These are phyloP conservation scores for Camellia oleifera DNA, from an alignment of 179 eudicot species.

Conservation along the genomic window DNA sequence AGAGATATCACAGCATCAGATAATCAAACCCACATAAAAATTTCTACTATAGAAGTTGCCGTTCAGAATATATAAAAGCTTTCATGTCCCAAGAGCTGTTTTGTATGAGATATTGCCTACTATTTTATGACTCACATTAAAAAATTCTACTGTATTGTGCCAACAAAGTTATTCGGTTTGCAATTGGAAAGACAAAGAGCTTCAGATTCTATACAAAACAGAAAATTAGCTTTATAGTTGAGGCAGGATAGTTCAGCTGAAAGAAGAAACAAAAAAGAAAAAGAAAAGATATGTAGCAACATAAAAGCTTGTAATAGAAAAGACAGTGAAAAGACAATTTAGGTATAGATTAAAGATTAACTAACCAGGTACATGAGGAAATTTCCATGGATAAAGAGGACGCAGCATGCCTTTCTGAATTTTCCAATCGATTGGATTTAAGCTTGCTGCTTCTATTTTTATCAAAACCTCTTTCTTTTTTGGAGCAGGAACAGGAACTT, in stretches of 20 bases:
- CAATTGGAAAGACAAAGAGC: not conserved
- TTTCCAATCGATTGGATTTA: constrained; percentile 82
- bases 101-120: too few relatives aligned
- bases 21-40: not conserved
- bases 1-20: not conserved
- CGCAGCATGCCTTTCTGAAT: constrained; percentile 62
- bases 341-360: constrained; percentile 2
- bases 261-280: not conserved
- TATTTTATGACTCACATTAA: too few relatives aligned
- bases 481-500: constrained; percentile 56
- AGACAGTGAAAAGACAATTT: not conserved
- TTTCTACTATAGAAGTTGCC: too few relatives aligned
- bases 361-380: constrained; percentile 65
- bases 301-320: not conserved
- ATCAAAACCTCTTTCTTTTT: constrained; percentile 54
- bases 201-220: not conserved
- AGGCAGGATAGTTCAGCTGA: not conserved
- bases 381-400: constrained; percentile 54
- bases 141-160: too few relatives aligned
- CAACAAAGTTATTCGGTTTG: too few relatives aligned
- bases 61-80: too few relatives aligned
- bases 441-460: constrained; percentile 63
- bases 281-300: not conserved
- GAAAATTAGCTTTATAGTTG: not conserved
- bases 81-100: too few relatives aligned